These are phyloP conservation scores for Monosporascus sp. DNA, from an alignment of 2,329 filamentous ascomycete genomes.

Conservation along the genomic window DNA sequence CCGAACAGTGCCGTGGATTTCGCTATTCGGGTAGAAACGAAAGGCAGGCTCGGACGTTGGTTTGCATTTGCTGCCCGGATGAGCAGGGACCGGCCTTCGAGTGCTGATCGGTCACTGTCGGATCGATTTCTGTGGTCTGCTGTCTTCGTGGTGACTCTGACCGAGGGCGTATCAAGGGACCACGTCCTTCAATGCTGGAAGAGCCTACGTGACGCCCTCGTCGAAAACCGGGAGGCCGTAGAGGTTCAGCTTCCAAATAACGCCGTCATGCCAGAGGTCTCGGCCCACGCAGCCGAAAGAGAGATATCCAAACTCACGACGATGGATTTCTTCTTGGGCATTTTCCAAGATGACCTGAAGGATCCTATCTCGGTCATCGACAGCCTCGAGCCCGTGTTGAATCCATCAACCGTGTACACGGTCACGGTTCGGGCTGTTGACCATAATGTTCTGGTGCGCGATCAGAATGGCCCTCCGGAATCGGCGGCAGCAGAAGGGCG, in stretches of 20 bases:
- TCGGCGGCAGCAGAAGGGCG: conserved; percentile 12
- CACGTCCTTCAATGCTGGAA: conserved; percentile 56
- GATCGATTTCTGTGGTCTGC: conserved; percentile 55
- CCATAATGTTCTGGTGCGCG: conserved; percentile 11
- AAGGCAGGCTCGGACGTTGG: conserved; percentile 47
- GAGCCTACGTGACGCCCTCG: conserved; percentile 48
- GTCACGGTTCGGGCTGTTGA: conserved; percentile 13
- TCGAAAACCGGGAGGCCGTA: conserved; percentile 31
- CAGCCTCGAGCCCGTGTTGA: conserved; percentile 84
- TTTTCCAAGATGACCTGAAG: conserved; percentile 78
- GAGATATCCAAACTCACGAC: conserved; percentile 91
- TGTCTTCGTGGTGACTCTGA: conserved; percentile 47
- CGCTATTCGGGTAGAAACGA: conserved; percentile 43
- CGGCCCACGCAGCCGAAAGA: conserved; percentile 74
- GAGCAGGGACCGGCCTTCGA: conserved; percentile 31
- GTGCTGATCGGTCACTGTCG: conserved; percentile 34
- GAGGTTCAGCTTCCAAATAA: conserved; percentile 73
- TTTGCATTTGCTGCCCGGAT: conserved; percentile 43
- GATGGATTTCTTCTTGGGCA: conserved; percentile 89
- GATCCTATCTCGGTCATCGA: conserved; percentile 85
- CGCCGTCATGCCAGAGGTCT: conserved; percentile 81
- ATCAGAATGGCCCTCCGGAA: conserved; percentile 6
- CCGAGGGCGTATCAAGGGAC: conserved; percentile 48
- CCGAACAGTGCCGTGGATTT: conserved; percentile 50
- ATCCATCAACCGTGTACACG: conserved; percentile 56